Conservation (phyloP, 805 yeast species). For the Candida michaelii region DNA sequence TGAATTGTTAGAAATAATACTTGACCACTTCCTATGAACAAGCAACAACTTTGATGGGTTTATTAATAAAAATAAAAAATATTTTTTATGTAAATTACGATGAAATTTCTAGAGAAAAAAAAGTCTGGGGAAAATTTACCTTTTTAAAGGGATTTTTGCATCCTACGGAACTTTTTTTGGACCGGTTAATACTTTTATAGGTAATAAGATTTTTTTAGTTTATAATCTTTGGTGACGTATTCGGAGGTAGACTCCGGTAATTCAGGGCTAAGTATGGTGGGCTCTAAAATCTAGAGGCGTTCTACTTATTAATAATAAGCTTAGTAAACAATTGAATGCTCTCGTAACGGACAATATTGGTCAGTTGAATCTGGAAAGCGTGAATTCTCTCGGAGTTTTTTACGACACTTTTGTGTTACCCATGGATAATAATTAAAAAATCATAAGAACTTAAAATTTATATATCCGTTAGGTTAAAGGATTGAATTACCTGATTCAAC, state of each 20-base stretch:
- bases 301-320: too few relatives aligned
- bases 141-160: background rate
- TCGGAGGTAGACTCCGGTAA: too few relatives aligned
- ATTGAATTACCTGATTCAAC: background rate
- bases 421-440: background rate
- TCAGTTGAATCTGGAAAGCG: background rate
- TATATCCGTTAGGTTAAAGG: background rate
- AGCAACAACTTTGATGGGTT: too few relatives aligned
- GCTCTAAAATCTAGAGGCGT: too few relatives aligned
- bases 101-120: background rate
- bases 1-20: too few relatives aligned
- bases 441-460: too few relatives aligned
- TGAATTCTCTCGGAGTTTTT: background rate
- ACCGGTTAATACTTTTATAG: background rate
- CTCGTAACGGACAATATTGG: too few relatives aligned
- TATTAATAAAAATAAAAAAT: background rate
- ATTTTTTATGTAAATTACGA: background rate
- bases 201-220: too few relatives aligned
- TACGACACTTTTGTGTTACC: background rate
- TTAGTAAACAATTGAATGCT: too few relatives aligned
- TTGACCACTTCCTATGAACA: too few relatives aligned
- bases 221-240: too few relatives aligned
- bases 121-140: constrained; percentile 7
- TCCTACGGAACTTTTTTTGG: constrained; percentile 3
- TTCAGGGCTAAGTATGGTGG: too few relatives aligned